Evolutionary conservation across 2,329 filamentous ascomycete species (phyloP).

Genomic region (Pseudogymnoascus sp.): DNA sequence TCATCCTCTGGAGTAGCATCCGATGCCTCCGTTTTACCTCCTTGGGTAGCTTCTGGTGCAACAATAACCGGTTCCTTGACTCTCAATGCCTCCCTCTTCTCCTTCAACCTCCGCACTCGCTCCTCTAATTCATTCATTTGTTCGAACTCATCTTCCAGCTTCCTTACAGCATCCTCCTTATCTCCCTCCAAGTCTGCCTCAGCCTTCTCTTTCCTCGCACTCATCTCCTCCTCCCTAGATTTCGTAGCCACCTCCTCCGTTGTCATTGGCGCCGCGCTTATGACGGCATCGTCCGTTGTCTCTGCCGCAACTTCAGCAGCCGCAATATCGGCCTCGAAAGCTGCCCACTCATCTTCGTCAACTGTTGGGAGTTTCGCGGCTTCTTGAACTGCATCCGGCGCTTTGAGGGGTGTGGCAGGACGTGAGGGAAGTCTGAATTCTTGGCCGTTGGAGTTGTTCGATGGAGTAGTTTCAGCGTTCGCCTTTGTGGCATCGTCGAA

Average conservation of each 20-base stretch:
- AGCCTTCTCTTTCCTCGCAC: slow-evolving; percentile 38
- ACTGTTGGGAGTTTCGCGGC: slow-evolving; percentile 30
- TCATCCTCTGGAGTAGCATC: slow-evolving; percentile 29
- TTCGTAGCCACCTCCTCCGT: slow-evolving; percentile 53
- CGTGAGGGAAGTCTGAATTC: slow-evolving; percentile 57
- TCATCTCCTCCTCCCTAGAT: slow-evolving; percentile 41
- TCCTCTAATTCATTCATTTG: slow-evolving; percentile 75
- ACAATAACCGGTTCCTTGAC: slow-evolving; percentile 28
- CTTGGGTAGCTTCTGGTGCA: slow-evolving; percentile 21
- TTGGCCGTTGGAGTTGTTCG: slow-evolving; percentile 33
- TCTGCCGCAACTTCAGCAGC: slow-evolving; percentile 30
- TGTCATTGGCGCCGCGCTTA: slow-evolving; percentile 60
- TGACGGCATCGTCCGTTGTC: slow-evolving; percentile 43
- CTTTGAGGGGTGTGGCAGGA: slow-evolving; percentile 47
- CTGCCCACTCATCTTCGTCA: slow-evolving; percentile 77
- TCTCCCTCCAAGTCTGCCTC: slow-evolving; percentile 56
- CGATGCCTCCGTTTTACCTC: slow-evolving; percentile 18
- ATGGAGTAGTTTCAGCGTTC: slow-evolving; percentile 33
- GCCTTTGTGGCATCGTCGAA: slow-evolving; percentile 24
- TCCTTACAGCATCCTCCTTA: slow-evolving; percentile 65
- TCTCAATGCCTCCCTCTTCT: slow-evolving; percentile 60
- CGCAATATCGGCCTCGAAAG: slow-evolving; percentile 77
- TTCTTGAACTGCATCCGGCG: slow-evolving; percentile 33
- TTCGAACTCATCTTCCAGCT: slow-evolving; percentile 69
- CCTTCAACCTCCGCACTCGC: slow-evolving; percentile 59